Conservation (phyloP, 1,139 yeast genomes). For the Zygoascus sp. region DNA sequence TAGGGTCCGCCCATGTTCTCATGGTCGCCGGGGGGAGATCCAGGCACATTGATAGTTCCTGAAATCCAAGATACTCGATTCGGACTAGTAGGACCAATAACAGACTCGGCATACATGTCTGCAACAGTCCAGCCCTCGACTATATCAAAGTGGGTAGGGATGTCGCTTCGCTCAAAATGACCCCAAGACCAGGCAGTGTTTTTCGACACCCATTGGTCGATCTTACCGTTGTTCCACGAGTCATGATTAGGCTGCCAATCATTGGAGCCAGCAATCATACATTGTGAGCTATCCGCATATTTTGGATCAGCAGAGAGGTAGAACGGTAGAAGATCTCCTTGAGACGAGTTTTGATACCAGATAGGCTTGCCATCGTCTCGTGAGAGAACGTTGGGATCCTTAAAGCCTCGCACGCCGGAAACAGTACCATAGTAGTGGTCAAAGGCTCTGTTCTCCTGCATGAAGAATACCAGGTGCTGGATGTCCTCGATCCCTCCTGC, state of each 20-base stretch:
- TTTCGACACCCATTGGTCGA: slow-evolving; percentile 25
- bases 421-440: slow-evolving; percentile 30
- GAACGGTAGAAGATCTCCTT: slow-evolving; percentile 19
- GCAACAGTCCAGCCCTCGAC: slow-evolving; percentile 28
- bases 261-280: slow-evolving; percentile 25
- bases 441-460: slow-evolving; percentile 32
- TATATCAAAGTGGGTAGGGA: slow-evolving; percentile 25
- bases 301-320: slow-evolving; percentile 17
- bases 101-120: slow-evolving; percentile 29
- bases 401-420: slow-evolving; percentile 31
- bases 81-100: slow-evolving; percentile 29
- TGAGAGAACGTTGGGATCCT: slow-evolving; percentile 26
- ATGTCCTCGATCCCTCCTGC: slow-evolving; percentile 13
- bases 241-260: slow-evolving; percentile 27
- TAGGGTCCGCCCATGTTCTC: slow-evolving; percentile 24
- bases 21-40: slow-evolving; percentile 13
- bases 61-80: slow-evolving; percentile 29
- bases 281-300: slow-evolving; percentile 25
- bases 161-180: slow-evolving; percentile 21
- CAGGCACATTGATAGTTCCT: slow-evolving; percentile 25
- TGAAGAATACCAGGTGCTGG: slow-evolving; percentile 27
- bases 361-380: slow-evolving; percentile 11
- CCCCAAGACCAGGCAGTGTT: slow-evolving; percentile 29
- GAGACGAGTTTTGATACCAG: slow-evolving; percentile 15
- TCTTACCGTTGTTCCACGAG: slow-evolving; percentile 27